These are phyloP conservation scores for Dactylellina cionopaga DNA, from an alignment of 2,329 filamentous ascomycete species.

Conservation along the genomic window DNA sequence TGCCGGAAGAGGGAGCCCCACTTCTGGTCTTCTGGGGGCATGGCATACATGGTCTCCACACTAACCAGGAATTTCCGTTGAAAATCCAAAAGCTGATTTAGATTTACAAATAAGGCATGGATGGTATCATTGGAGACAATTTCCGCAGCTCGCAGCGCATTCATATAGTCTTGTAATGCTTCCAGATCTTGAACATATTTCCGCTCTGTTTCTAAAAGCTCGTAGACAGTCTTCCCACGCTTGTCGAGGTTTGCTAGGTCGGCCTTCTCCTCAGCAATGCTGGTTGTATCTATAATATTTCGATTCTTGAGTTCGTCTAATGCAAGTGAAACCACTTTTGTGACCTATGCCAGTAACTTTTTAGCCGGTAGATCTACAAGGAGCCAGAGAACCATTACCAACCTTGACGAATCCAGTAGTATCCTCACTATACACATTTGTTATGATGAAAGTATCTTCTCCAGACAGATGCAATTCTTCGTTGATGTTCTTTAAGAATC, in stretches of 20 bases:
- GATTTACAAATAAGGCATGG: constrained; percentile 95
- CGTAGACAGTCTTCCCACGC: constrained; percentile 87
- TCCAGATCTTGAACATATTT: constrained; percentile 98
- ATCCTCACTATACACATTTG: constrained; percentile 89
- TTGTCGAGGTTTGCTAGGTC: constrained; percentile 69
- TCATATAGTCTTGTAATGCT: constrained; percentile 91
- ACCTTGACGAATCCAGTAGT: constrained; percentile 98
- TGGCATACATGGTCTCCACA: constrained; percentile 92
- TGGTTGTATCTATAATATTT: constrained; percentile 75
- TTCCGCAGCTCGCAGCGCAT: constrained; percentile 85
- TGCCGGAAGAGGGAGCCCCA: constrained; percentile 93
- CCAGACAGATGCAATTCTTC: constrained; percentile 81
- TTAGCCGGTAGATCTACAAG: background rate
- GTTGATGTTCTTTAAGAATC: constrained; percentile 89
- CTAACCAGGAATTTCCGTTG: constrained; percentile 94
- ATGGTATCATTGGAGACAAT: constrained; percentile 88
- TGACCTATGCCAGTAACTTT: constrained; percentile 68
- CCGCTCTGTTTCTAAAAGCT: constrained; percentile 92
- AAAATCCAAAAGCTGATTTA: constrained; percentile 93
- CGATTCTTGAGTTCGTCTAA: constrained; percentile 84
- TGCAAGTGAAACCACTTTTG: constrained; percentile 89
- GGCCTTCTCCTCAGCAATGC: constrained; percentile 69
- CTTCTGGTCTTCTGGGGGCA: constrained; percentile 78
- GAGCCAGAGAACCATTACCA: background rate
- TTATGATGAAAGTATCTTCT: constrained; percentile 88